phyloP scores from a whole-genome alignment of 1,284 basidiomycete species.

The Fistulinella staudtii region DNA sequence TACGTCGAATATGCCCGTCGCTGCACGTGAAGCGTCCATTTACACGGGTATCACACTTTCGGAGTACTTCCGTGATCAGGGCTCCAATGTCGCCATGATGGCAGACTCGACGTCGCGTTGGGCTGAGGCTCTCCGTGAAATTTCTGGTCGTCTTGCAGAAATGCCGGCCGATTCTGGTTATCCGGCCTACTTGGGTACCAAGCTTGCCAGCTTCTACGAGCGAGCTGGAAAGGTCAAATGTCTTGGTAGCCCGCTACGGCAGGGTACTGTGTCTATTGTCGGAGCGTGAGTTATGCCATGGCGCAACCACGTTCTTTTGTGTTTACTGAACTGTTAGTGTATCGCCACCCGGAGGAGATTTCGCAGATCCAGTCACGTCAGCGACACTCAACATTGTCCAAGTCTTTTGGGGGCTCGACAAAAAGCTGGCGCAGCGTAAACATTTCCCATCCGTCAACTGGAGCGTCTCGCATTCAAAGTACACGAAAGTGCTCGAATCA shows the following conservation, averaged over 20 bases:
- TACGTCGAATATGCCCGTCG: constrained; percentile 99
- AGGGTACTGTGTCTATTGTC: constrained; percentile 96
- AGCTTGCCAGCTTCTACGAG: constrained; percentile 98
- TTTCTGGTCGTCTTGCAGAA: constrained; percentile 97
- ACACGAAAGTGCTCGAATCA: constrained; percentile 91
- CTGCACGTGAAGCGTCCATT: constrained; percentile 98
- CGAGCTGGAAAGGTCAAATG: constrained; percentile 97
- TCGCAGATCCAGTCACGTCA: constrained; percentile 97
- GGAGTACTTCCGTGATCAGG: constrained; percentile 99
- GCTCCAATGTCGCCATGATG: constrained; percentile 99
- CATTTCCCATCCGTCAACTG: constrained; percentile 99
- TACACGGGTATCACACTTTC: constrained; percentile 99
- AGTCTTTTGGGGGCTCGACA: constrained; percentile 96
- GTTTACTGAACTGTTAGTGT: constrained; percentile 54
- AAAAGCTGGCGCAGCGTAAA: constrained; percentile 96
- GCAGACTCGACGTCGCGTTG: constrained; percentile 99
- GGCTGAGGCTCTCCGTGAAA: constrained; percentile 99
- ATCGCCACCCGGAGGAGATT: constrained; percentile 98
- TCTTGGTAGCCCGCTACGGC: constrained; percentile 84
- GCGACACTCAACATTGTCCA: constrained; percentile 98
- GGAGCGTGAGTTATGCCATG: constrained; percentile 77
- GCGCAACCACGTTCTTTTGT: neutral
- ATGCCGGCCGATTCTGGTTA: constrained; percentile 99
- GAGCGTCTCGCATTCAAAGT: constrained; percentile 98
- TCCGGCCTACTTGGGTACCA: constrained; percentile 95